phyloP scores from a whole-genome alignment of 1,284 basidiomycete genomes.

The Ceratobasidium sp. region DNA sequence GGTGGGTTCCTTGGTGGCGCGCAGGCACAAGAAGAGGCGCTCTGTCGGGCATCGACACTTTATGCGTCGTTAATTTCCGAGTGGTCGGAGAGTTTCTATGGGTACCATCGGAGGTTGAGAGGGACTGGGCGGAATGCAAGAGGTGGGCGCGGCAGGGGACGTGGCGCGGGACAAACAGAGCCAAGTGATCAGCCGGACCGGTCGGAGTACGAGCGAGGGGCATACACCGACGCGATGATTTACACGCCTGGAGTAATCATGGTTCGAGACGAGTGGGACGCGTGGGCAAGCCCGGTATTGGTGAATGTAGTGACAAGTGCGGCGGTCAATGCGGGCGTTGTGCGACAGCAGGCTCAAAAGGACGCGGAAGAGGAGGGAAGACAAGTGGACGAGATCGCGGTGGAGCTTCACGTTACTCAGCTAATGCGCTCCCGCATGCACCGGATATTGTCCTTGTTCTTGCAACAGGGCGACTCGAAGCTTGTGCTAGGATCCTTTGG shows the following conservation, averaged over 20 bases:
- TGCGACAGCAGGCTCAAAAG: slow-evolving; percentile 50
- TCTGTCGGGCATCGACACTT: slow-evolving; percentile 70
- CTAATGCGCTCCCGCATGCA: slow-evolving; percentile 73
- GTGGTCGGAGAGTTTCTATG: slow-evolving; percentile 62
- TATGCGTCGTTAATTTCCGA: slow-evolving; percentile 64
- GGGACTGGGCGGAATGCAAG: background rate
- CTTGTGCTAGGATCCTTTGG: slow-evolving; percentile 75
- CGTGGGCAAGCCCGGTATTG: slow-evolving; percentile 60
- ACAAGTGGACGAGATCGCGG: slow-evolving; percentile 55
- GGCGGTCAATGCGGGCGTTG: slow-evolving; percentile 71
- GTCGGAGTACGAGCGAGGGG: slow-evolving; percentile 52
- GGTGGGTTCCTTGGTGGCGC: slow-evolving; percentile 71
- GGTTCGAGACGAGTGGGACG: slow-evolving; percentile 63
- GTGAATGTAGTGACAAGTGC: slow-evolving; percentile 68
- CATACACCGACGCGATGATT: slow-evolving; percentile 70
- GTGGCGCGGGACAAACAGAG: background rate
- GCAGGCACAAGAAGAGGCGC: slow-evolving; percentile 73
- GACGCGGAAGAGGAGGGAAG: slow-evolving; percentile 44
- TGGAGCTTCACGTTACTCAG: slow-evolving; percentile 53
- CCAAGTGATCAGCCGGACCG: slow-evolving; percentile 53
- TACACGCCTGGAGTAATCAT: slow-evolving; percentile 65
- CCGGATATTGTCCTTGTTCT: slow-evolving; percentile 67
- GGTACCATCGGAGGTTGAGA: slow-evolving; percentile 52
- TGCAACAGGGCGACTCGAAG: slow-evolving; percentile 60
- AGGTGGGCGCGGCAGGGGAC: background rate